Percentiles rank a stretch among this genome's conserved stretches.
phyloP scores from a whole-genome alignment of 2,329 filamentous ascomycete genomes.

The Fusarium sp. region DNA sequence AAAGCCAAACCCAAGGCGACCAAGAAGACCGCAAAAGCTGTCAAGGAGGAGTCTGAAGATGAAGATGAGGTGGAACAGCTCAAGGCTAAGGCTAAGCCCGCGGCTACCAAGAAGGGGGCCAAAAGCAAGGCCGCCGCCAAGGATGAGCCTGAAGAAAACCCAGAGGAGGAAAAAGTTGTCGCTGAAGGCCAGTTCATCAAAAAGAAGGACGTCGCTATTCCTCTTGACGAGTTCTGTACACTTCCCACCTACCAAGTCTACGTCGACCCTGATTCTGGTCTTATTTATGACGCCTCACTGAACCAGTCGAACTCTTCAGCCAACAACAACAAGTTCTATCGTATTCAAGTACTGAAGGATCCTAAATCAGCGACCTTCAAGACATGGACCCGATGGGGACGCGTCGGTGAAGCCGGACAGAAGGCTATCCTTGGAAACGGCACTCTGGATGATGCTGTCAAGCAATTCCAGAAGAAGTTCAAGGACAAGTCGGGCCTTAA shows the following conservation, averaged over 20 bases:
- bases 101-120: conserved; percentile 40
- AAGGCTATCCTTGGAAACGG: conserved; percentile 57
- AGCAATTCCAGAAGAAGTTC: conserved; percentile 70
- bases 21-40: conserved; percentile 41
- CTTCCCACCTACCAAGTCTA: conserved; percentile 65
- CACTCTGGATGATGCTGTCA: conserved; percentile 56
- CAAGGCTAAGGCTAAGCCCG: conserved; percentile 39
- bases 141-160: conserved; percentile 41
- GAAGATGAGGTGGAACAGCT: conserved; percentile 46
- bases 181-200: conserved; percentile 60
- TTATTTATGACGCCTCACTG: conserved; percentile 82
- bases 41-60: conserved; percentile 46
- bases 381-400: conserved; percentile 84
- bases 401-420: conserved; percentile 73
- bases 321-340: conserved; percentile 89
- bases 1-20: conserved; percentile 17
- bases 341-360: conserved; percentile 69
- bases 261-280: conserved; percentile 67
- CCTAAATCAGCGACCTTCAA: conserved; percentile 55
- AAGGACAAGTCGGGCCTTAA: conserved; percentile 68
- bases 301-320: conserved; percentile 78
- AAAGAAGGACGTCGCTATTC: conserved; percentile 58
- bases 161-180: conserved; percentile 51
- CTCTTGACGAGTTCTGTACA: conserved; percentile 60
- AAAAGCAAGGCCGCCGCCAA: conserved; percentile 40